Percentiles rank a stretch among this genome's conserved stretches.
phyloP scores from a whole-genome alignment of 192 early-diverging fungal species.

The Dissophora globulifera region DNA sequence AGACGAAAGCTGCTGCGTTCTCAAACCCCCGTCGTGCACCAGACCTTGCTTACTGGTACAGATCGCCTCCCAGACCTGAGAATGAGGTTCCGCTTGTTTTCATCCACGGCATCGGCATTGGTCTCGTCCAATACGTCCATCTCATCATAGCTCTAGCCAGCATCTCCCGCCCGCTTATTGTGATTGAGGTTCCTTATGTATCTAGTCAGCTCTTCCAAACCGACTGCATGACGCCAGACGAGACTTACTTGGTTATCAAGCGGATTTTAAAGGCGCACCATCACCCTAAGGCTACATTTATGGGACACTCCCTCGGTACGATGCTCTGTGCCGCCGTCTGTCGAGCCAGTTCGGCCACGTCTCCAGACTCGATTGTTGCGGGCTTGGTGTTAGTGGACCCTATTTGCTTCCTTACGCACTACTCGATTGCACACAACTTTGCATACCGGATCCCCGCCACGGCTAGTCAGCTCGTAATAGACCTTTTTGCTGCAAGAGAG shows the following conservation, averaged over 20 bases:
- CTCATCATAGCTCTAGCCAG: conserved; percentile 55
- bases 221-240: conserved; percentile 59
- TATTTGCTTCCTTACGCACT: conserved; percentile 71
- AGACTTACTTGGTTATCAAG: conserved; percentile 64
- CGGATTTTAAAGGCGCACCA: conserved; percentile 62
- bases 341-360: conserved; percentile 41
- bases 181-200: conserved; percentile 68
- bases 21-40: background rate
- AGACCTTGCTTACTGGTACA: conserved; percentile 58
- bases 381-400: conserved; percentile 72
- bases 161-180: conserved; percentile 55
- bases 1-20: background rate
- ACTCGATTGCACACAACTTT: conserved; percentile 72
- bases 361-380: conserved; percentile 52
- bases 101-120: conserved; percentile 74
- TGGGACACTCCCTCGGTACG: conserved; percentile 73
- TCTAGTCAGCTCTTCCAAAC: conserved; percentile 69
- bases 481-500: conserved; percentile 68
- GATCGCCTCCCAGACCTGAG: conserved; percentile 18
- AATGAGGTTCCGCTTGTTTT: conserved; percentile 65
- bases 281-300: conserved; percentile 63
- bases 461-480: conserved; percentile 61
- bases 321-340: conserved; percentile 67
- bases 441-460: conserved; percentile 52
- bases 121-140: conserved; percentile 61